These are phyloP conservation scores for Hippophae tibetana DNA, from an alignment of 306 rosid genomes.

Conservation along the genomic window DNA sequence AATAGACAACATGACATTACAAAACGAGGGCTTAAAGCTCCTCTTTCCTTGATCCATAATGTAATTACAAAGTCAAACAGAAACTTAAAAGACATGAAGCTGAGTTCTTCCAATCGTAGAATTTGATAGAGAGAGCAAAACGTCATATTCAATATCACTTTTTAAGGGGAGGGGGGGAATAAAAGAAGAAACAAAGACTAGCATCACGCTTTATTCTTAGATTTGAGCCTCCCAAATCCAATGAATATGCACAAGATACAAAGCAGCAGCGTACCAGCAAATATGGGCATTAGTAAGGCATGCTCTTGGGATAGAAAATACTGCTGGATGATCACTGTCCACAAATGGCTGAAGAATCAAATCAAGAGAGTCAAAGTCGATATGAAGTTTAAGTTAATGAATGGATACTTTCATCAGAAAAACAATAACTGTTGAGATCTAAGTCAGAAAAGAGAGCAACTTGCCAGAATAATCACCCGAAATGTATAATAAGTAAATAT, in stretches of 20 bases:
- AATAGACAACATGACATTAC: too few species aligned
- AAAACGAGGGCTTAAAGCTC: too few species aligned
- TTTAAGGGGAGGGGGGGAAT: background rate
- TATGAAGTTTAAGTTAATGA: conserved; percentile 7
- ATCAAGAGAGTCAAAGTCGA: conserved; percentile 2
- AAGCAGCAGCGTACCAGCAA: conserved; percentile 61
- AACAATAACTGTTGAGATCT: background rate
- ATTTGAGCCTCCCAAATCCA: conserved; percentile 85
- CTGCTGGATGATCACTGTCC: conserved; percentile 65
- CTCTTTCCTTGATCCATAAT: too few species aligned
- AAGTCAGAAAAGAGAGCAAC: conserved; percentile 14
- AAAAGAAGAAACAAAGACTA: background rate
- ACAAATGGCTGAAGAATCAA: conserved; percentile 79
- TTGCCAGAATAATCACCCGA: conserved; percentile 88
- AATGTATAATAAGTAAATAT: conserved; percentile 84
- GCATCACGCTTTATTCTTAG: conserved; percentile 69
- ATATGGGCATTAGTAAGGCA: conserved; percentile 72
- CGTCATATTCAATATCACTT: too few species aligned
- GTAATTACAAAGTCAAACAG: too few species aligned
- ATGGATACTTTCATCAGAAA: background rate
- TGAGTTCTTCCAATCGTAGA: too few species aligned
- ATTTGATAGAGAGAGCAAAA: too few species aligned
- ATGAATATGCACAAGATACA: conserved; percentile 66
- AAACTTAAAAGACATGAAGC: too few species aligned
- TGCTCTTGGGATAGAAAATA: conserved; percentile 86